Evolutionary conservation across 371 early-diverging fungal genomes (phyloP).

Genomic region (Lichtheimia hyalospora): DNA sequence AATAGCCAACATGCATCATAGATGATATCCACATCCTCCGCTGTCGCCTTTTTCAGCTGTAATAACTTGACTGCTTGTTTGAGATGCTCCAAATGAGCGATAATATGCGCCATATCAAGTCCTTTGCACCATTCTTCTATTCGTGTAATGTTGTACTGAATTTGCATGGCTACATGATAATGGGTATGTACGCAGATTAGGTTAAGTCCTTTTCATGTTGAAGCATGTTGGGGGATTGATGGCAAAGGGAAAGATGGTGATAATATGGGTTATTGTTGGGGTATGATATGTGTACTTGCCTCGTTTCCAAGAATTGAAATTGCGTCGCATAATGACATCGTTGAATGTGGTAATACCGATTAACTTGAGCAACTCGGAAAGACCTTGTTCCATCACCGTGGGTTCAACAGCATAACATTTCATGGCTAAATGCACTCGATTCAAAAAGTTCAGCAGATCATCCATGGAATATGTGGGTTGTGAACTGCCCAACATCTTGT

Average conservation of each 20-base stretch:
- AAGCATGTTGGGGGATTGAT: no score
- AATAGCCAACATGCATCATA: slow-evolving; percentile 95
- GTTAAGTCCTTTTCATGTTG: no score
- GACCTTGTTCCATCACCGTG: slow-evolving; percentile 74
- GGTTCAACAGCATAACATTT: slow-evolving; percentile 93
- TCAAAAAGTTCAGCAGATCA: slow-evolving; percentile 88
- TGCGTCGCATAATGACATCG: slow-evolving; percentile 89
- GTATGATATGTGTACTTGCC: slow-evolving; percentile 31
- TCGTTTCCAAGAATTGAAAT: slow-evolving; percentile 88
- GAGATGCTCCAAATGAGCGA: slow-evolving; percentile 87
- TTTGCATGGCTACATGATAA: slow-evolving; percentile 76
- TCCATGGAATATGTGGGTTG: slow-evolving; percentile 87
- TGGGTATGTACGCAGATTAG: neutral
- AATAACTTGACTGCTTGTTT: slow-evolving; percentile 94
- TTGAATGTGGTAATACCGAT: slow-evolving; percentile 95
- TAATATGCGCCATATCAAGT: slow-evolving; percentile 84
- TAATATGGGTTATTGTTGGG: no score
- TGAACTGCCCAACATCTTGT: slow-evolving; percentile 72
- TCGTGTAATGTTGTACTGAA: slow-evolving; percentile 95
- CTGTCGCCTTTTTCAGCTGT: slow-evolving; percentile 90
- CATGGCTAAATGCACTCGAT: slow-evolving; percentile 90
- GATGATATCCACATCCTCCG: slow-evolving; percentile 91
- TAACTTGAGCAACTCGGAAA: slow-evolving; percentile 86
- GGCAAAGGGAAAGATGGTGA: no score
- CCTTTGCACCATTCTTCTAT: slow-evolving; percentile 97